These are phyloP conservation scores for Platanthera guangdongensis DNA, from an alignment of 106 monocot genomes.

Conservation along the genomic window DNA sequence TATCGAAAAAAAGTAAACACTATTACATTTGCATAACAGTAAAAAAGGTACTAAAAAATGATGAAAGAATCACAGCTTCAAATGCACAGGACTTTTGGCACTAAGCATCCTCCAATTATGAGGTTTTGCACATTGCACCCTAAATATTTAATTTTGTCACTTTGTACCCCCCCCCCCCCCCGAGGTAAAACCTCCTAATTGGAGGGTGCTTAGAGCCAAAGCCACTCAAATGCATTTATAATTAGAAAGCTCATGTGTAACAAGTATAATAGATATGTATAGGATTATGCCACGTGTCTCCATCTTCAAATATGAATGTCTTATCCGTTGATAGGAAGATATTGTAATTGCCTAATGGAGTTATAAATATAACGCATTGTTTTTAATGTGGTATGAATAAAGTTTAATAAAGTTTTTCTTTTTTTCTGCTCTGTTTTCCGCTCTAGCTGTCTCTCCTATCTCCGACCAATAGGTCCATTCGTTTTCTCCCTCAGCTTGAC, in stretches of 20 bases:
- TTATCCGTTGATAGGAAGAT: too few relatives aligned
- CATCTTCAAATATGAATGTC: too few relatives aligned
- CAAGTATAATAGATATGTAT: too few relatives aligned
- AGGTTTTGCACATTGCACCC: neutral
- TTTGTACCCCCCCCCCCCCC: neutral
- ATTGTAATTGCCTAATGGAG: too few relatives aligned
- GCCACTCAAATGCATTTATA: neutral
- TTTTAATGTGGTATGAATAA: too few relatives aligned
- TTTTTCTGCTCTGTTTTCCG: neutral
- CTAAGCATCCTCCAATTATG: neutral
- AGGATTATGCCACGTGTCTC: too few relatives aligned
- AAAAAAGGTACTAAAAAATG: neutral
- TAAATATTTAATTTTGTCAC: neutral
- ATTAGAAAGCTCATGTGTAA: neutral
- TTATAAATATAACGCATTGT: too few relatives aligned
- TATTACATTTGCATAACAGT: neutral
- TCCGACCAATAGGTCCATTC: too few relatives aligned
- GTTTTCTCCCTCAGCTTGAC: too few relatives aligned
- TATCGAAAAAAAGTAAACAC: slow-evolving; percentile 9
- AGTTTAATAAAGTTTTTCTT: neutral
- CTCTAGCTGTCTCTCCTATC: too few relatives aligned
- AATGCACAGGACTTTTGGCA: neutral
- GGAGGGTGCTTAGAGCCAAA: neutral
- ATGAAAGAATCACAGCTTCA: neutral
- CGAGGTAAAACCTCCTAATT: neutral